These are phyloP conservation scores for Vinca major DNA, from an alignment of 305 asterid genomes.

Conservation along the genomic window DNA sequence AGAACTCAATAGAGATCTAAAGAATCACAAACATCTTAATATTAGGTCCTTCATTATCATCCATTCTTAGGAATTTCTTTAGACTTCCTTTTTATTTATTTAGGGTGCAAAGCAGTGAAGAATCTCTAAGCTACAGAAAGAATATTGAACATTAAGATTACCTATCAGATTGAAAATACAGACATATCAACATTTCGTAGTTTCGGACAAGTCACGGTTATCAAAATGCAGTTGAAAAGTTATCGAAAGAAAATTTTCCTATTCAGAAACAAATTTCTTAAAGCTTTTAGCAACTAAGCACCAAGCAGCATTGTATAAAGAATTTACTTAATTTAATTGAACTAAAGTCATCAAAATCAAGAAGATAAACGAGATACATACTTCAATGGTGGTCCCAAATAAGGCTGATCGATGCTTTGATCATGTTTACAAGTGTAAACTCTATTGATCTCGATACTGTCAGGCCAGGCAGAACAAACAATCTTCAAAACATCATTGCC, in stretches of 20 bases:
- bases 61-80: not conserved
- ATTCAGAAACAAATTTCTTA: not conserved
- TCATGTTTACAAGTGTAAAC: slow-evolving; percentile 43
- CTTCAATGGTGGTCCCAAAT: slow-evolving; percentile 69
- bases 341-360: not conserved
- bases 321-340: not conserved
- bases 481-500: slow-evolving; percentile 47
- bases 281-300: slow-evolving; percentile 5
- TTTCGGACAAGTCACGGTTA: too few relatives aligned
- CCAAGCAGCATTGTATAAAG: not conserved
- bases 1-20: not conserved
- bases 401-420: slow-evolving; percentile 23
- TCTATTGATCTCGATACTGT: slow-evolving; percentile 49
- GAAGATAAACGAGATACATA: slow-evolving; percentile 24
- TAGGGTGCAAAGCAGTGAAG: not conserved
- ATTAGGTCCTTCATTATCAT: not conserved
- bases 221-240: slow-evolving; percentile 2
- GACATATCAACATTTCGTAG: not conserved
- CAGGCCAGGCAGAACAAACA: slow-evolving; percentile 87
- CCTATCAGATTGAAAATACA: not conserved
- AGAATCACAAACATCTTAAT: not conserved
- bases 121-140: not conserved
- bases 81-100: not conserved
- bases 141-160: not conserved
- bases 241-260: not conserved